Percentiles rank a stretch among this genome's conserved stretches.
These are phyloP conservation scores for Scenedesmus sp. DNA, from an alignment of 163 green algal genomes.

Conservation along the genomic window DNA sequence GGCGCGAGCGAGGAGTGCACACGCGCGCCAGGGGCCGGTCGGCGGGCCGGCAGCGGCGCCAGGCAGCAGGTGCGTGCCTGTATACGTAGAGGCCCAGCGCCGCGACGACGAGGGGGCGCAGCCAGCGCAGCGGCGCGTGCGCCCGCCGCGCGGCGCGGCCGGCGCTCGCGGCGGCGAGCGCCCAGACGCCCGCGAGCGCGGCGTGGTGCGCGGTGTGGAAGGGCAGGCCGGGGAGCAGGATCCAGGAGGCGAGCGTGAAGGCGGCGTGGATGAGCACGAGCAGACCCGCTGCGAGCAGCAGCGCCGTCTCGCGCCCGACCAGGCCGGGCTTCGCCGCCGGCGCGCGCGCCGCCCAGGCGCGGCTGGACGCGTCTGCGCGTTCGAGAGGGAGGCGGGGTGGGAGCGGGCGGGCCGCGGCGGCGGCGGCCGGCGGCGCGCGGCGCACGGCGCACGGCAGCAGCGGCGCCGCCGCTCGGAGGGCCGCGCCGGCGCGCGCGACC, in stretches of 20 bases:
- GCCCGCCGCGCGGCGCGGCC: not conserved
- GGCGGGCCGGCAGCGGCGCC: too few species aligned
- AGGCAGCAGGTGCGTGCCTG: too few species aligned
- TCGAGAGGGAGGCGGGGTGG: too few species aligned
- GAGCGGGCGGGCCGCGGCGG: too few species aligned
- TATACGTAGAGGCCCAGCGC: slow-evolving; percentile 7
- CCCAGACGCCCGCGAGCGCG: slow-evolving; percentile 29
- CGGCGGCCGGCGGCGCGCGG: too few species aligned
- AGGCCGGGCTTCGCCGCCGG: slow-evolving; percentile 19
- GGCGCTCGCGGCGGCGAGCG: not conserved
- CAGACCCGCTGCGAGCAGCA: not conserved
- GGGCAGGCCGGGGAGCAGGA: slow-evolving; percentile 17
- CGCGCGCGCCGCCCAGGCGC: not conserved
- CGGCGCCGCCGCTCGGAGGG: not conserved
- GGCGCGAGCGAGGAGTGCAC: too few species aligned
- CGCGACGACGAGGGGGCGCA: slow-evolving; percentile 29
- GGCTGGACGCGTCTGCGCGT: slow-evolving; percentile 11
- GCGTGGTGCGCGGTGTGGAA: slow-evolving; percentile 48
- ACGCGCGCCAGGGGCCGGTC: too few species aligned
- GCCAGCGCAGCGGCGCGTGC: slow-evolving; percentile 9
- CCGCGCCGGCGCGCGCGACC: too few species aligned
- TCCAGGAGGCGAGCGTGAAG: not conserved
- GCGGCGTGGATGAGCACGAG: slow-evolving; percentile 8
- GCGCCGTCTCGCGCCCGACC: slow-evolving; percentile 8
- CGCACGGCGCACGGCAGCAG: not conserved